These are phyloP conservation scores for Russula sp. DNA, from an alignment of 768 basidiomycete genomes.

Conservation along the genomic window DNA sequence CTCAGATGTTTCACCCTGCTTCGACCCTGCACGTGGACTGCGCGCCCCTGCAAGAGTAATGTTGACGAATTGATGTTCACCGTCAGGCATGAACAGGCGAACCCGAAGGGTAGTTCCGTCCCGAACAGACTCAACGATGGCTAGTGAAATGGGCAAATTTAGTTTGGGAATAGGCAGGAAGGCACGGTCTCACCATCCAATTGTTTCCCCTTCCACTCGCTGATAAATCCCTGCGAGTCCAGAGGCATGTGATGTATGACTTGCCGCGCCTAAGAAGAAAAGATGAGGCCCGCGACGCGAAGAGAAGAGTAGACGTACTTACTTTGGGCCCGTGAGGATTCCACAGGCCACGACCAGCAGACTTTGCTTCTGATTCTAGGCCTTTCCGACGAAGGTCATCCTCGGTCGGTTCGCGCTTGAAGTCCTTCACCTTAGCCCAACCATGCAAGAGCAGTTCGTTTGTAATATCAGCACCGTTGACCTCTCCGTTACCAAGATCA, in stretches of 20 bases:
- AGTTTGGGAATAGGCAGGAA: slow-evolving; percentile 11
- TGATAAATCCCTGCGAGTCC: slow-evolving; percentile 83
- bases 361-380: slow-evolving; percentile 68
- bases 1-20: slow-evolving; percentile 72
- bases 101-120: slow-evolving; percentile 89
- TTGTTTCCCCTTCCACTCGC: slow-evolving; percentile 85
- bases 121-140: slow-evolving; percentile 87
- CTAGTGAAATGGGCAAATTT: slow-evolving; percentile 32
- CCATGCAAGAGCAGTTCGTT: slow-evolving; percentile 76
- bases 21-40: slow-evolving; percentile 59
- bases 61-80: slow-evolving; percentile 86
- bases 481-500: slow-evolving; percentile 72
- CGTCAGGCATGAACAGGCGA: slow-evolving; percentile 80
- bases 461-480: slow-evolving; percentile 64
- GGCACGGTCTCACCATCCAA: slow-evolving; percentile 58
- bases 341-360: slow-evolving; percentile 78
- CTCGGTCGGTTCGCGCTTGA: slow-evolving; percentile 74
- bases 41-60: slow-evolving; percentile 79
- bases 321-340: slow-evolving; percentile 74
- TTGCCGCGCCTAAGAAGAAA: slow-evolving; percentile 46
- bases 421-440: slow-evolving; percentile 91
- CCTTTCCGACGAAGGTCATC: slow-evolving; percentile 68
- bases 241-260: slow-evolving; percentile 84
- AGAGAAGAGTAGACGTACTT: slow-evolving; percentile 8
- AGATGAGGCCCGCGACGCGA: slow-evolving; percentile 5